Base-by-base conservation (phyloP, 139 green algal genomes). In the Coccomyxa sp. region DNA sequence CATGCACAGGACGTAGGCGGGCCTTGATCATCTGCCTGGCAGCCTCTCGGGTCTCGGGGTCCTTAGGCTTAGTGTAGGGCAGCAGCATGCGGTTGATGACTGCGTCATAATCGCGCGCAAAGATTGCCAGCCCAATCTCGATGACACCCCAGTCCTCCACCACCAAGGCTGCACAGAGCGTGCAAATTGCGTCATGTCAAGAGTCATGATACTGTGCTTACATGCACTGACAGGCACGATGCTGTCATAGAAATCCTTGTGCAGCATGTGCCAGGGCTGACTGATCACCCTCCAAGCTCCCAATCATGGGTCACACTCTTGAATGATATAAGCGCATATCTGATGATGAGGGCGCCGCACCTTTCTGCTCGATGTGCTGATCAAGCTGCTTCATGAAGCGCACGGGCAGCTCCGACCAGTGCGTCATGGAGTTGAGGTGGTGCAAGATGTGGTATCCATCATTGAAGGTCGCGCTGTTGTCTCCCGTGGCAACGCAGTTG, bases 371-470 rank as follows among this genome's bases (percentile, higher is more conserved):
- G 18, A 64, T 34, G 6, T 74, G 69, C 69, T 50, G 24, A 24
- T 31, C 14, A 33, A 74, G 69, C 35, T 18, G 88, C 7, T 87
- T 70, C 9, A 92, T 74, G 73, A 96, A 93, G 16, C 71, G 55
- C 18, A 39, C 33, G 0, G 92, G 91, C 50, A 97, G 78, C 81
- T 94, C 85, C 5, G 74, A 89, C 94, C 94, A 98, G 82, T 98
- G 94, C 36, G 91, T 50, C 55, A 68, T 40, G 14, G 86, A 92
- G 82, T 97, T 97, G 70, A 89, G 79, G 81, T 98, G 95, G 82
- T 98, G 94, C 50, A 64, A 55, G 18, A 95, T 84, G 82, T 98
- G 94, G 84, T 97, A 84, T 7, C 94, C 94, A 44, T 98, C 94
- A 77, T 98, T 97, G 90, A 94, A 98, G 0, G 86, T 93, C 4